phyloP scores from a whole-genome alignment of 805 yeast species.

The Hyphopichia homilentoma region DNA sequence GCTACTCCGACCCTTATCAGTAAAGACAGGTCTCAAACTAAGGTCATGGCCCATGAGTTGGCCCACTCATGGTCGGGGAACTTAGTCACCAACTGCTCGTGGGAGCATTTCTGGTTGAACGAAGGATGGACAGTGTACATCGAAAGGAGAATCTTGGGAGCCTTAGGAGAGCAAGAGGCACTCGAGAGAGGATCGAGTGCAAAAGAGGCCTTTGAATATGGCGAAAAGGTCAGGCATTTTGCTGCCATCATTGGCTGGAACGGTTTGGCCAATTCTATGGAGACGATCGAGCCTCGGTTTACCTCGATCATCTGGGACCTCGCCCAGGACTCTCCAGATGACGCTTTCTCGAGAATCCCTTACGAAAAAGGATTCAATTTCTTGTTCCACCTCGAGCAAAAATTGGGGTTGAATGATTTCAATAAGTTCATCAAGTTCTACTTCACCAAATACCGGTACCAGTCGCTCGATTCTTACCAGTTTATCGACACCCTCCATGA shows the following conservation, averaged over 20 bases:
- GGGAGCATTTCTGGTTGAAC: slow-evolving; percentile 38
- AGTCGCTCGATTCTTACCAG: slow-evolving; percentile 23
- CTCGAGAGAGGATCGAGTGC: slow-evolving; percentile 12
- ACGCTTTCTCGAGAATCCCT: slow-evolving; percentile 29
- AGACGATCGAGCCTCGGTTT: slow-evolving; percentile 15
- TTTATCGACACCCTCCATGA: slow-evolving; percentile 23
- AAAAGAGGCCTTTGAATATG: slow-evolving; percentile 16
- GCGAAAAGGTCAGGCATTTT: slow-evolving; percentile 30
- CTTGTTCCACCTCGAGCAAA: slow-evolving; percentile 22
- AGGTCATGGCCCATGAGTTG: slow-evolving; percentile 35
- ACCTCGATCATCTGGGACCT: slow-evolving; percentile 22
- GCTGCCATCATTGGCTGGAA: slow-evolving; percentile 30
- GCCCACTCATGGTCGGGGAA: slow-evolving; percentile 39
- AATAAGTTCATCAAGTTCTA: slow-evolving; percentile 27
- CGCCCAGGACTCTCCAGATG: slow-evolving; percentile 23
- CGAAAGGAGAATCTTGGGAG: slow-evolving; percentile 31
- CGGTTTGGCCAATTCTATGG: slow-evolving; percentile 21
- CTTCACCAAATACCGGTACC: slow-evolving; percentile 23
- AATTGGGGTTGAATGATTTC: slow-evolving; percentile 18
- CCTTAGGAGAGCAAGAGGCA: slow-evolving; percentile 22
- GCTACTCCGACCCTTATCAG: slow-evolving; percentile 33
- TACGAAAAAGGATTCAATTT: slow-evolving; percentile 36
- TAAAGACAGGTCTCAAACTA: slow-evolving; percentile 30
- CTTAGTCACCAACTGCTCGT: slow-evolving; percentile 31
- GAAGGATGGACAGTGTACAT: slow-evolving; percentile 37